A percentile compares a stretch with the other conserved stretches of the same genome.
Conservation (phyloP, 1,139 yeast species). For the Scheffersomyces cryptocercus region DNA sequence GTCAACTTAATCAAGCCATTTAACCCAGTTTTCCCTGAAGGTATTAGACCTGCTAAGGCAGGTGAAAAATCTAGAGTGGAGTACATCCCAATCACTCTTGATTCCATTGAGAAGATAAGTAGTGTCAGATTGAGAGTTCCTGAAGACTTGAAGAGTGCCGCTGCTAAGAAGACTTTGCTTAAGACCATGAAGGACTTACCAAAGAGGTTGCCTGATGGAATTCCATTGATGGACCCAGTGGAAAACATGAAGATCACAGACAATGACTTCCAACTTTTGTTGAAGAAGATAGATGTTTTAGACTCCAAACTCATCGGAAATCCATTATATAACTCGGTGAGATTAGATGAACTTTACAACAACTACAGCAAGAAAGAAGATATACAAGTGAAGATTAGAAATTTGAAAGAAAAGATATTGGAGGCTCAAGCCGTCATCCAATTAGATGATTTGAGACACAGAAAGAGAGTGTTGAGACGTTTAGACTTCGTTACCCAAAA, state of each 20-base stretch:
- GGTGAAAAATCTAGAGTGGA: slow-evolving; percentile 77
- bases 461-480: slow-evolving; percentile 85
- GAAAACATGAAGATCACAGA: slow-evolving; percentile 90
- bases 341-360: slow-evolving; percentile 61
- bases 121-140: slow-evolving; percentile 83
- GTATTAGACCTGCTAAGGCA: slow-evolving; percentile 76
- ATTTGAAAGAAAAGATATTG: slow-evolving; percentile 60
- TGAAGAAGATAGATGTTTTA: slow-evolving; percentile 78
- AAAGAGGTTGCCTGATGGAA: slow-evolving; percentile 83
- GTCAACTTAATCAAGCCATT: slow-evolving; percentile 67
- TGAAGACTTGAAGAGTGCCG: slow-evolving; percentile 67
- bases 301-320: slow-evolving; percentile 71
- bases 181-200: slow-evolving; percentile 80
- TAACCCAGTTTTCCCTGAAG: slow-evolving; percentile 79
- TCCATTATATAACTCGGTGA: slow-evolving; percentile 68
- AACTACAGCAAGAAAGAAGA: slow-evolving; percentile 66
- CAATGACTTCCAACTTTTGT: slow-evolving; percentile 65
- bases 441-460: slow-evolving; percentile 86
- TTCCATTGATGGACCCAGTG: slow-evolving; percentile 87
- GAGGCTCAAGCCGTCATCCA: slow-evolving; percentile 93
- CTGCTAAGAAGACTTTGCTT: slow-evolving; percentile 71
- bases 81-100: slow-evolving; percentile 80
- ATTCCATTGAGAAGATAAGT: slow-evolving; percentile 72
- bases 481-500: slow-evolving; percentile 79
- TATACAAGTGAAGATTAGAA: slow-evolving; percentile 60